Percentiles rank a stretch among this genome's conserved stretches.
These are phyloP conservation scores for Alternaria infectoria DNA, from an alignment of 2,329 filamentous ascomycete species.

Conservation along the genomic window DNA sequence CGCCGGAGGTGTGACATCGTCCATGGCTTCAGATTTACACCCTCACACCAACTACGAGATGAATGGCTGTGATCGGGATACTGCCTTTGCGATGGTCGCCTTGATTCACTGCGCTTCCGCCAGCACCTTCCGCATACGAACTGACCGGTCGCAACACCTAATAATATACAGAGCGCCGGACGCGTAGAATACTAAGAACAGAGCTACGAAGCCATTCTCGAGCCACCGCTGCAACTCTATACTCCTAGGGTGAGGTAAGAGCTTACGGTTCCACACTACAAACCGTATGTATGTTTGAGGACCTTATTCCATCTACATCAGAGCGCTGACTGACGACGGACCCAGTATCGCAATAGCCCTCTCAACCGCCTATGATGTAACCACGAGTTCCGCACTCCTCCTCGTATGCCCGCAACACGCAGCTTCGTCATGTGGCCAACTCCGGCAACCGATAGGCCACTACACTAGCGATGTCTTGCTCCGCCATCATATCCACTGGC, in stretches of 20 bases:
- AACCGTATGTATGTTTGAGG: background rate
- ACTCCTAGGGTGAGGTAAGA: background rate
- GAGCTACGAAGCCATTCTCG: background rate
- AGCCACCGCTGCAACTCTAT: background rate
- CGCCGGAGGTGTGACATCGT: background rate
- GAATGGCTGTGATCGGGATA: background rate
- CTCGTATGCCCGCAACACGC: background rate
- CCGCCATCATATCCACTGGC: conserved; percentile 13
- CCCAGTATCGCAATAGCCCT: background rate
- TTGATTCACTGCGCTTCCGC: background rate
- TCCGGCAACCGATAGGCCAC: background rate
- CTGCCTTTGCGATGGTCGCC: background rate
- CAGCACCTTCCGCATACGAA: background rate
- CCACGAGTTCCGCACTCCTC: no score
- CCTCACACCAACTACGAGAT: background rate
- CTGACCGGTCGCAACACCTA: background rate
- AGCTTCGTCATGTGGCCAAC: background rate
- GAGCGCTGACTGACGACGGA: background rate
- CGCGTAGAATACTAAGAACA: background rate
- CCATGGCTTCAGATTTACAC: background rate
- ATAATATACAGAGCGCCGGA: background rate
- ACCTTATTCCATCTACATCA: background rate
- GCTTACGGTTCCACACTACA: background rate
- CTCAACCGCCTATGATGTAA: background rate
- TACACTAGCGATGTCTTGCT: conserved; percentile 23